Conservation (phyloP, 2,329 filamentous ascomycete species). For the Fusarium decemcellulare region DNA sequence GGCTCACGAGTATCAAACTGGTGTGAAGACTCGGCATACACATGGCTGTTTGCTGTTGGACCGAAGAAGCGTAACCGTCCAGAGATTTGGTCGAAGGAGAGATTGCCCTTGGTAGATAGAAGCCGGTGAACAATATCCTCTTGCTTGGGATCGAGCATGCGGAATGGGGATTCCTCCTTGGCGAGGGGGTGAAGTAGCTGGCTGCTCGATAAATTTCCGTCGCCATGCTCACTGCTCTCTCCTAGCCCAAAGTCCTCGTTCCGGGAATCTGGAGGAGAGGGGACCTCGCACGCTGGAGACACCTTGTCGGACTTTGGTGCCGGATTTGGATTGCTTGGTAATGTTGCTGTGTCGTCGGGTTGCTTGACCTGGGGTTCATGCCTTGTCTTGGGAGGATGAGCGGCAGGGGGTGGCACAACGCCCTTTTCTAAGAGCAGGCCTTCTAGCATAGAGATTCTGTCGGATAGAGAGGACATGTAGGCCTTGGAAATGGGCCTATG, state of each 20-base stretch:
- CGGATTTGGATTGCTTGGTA: constrained; percentile 13
- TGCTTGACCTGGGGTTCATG: constrained; percentile 52
- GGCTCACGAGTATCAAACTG: constrained; percentile 56
- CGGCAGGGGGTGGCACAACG: constrained; percentile 63
- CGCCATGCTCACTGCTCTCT: constrained; percentile 44
- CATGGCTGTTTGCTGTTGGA: constrained; percentile 67
- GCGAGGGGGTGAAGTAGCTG: constrained; percentile 39
- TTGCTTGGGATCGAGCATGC: constrained; percentile 57
- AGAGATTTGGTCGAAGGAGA: constrained; percentile 66
- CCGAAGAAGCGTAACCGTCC: constrained; percentile 67
- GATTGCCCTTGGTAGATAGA: constrained; percentile 63
- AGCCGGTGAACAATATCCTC: constrained; percentile 65
- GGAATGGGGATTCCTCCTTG: constrained; percentile 52
- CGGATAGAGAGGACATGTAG: constrained; percentile 70
- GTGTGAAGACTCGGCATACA: constrained; percentile 59
- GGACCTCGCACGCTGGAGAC: constrained; percentile 42
- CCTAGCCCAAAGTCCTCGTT: constrained; percentile 49
- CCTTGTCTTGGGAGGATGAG: constrained; percentile 67
- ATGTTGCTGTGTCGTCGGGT: constrained; percentile 37
- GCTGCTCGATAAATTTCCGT: constrained; percentile 33
- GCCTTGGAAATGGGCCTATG: constrained; percentile 69
- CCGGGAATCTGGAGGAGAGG: constrained; percentile 51
- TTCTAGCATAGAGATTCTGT: constrained; percentile 67
- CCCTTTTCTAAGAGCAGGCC: constrained; percentile 65
- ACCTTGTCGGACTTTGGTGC: constrained; percentile 18